Evolutionary conservation across 805 yeast species (phyloP).

Genomic region (Ogataea kodamae): DNA sequence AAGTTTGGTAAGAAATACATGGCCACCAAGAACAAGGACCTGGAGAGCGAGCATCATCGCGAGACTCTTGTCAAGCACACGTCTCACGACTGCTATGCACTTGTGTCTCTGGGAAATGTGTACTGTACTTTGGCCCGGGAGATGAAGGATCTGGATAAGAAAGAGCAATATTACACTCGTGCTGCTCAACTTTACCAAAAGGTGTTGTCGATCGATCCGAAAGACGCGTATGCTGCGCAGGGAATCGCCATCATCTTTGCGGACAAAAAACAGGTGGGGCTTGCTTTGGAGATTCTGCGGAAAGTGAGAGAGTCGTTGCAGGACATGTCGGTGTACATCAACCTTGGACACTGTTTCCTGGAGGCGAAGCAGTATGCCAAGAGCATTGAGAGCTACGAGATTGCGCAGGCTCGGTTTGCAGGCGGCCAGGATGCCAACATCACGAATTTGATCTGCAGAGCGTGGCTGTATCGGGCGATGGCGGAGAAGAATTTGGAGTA

Average conservation of each 20-base stretch:
- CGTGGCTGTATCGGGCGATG: constrained; percentile 80
- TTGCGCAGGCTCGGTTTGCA: constrained; percentile 66
- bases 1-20: constrained; percentile 54
- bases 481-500: constrained; percentile 62
- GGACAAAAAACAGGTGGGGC: constrained; percentile 68
- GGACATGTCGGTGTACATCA: constrained; percentile 77
- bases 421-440: constrained; percentile 63
- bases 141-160: constrained; percentile 54
- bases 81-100: constrained; percentile 86
- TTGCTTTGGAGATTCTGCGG: constrained; percentile 82
- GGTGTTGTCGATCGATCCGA: constrained; percentile 77
- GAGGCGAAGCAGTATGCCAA: constrained; percentile 80
- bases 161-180: constrained; percentile 71
- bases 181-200: constrained; percentile 93
- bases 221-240: constrained; percentile 94
- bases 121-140: constrained; percentile 83
- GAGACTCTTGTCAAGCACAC: constrained; percentile 78
- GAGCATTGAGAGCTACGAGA: constrained; percentile 85
- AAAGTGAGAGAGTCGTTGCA: constrained; percentile 86
- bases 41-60: constrained; percentile 78
- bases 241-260: constrained; percentile 93
- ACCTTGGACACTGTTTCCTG: constrained; percentile 80
- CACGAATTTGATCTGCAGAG: constrained; percentile 73
- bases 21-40: constrained; percentile 43
- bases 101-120: constrained; percentile 85